Conservation (phyloP, 139 green algal species). For the Coelastrella sp. region DNA sequence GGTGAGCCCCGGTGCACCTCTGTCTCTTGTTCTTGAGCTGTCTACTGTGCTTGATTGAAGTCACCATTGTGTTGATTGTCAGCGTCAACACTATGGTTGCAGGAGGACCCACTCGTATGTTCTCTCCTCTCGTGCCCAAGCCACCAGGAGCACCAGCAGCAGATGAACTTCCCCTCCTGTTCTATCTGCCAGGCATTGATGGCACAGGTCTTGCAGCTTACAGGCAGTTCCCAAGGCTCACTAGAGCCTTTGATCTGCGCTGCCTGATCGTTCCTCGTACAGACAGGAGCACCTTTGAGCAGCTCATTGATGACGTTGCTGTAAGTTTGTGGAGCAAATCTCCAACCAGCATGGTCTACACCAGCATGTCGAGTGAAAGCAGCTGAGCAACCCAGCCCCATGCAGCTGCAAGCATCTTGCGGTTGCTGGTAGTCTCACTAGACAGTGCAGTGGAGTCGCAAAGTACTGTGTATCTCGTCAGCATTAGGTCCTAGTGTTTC, state of each 20-base stretch:
- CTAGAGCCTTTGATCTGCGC: constrained; percentile 79
- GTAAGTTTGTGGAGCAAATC: too few species aligned
- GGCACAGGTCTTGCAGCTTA: constrained; percentile 64
- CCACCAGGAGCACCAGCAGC: background rate
- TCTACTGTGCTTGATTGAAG: too few species aligned
- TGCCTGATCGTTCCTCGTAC: constrained; percentile 68
- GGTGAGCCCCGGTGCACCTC: too few species aligned
- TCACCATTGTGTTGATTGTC: too few species aligned
- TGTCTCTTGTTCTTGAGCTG: too few species aligned
- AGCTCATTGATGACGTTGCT: constrained; percentile 66
- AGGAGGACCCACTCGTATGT: constrained; percentile 50
- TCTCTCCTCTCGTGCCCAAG: constrained; percentile 48
- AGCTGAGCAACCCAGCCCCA: too few species aligned
- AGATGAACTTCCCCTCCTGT: constrained; percentile 73
- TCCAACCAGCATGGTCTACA: constrained; percentile 9
- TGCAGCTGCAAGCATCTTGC: too few species aligned
- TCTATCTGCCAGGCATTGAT: constrained; percentile 78
- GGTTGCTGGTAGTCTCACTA: too few species aligned
- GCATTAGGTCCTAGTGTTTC: too few species aligned
- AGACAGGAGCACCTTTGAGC: constrained; percentile 79
- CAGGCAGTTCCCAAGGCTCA: constrained; percentile 80
- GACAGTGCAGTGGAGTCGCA: too few species aligned
- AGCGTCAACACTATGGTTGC: background rate
- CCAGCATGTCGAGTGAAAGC: too few species aligned
- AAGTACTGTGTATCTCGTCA: too few species aligned